Percentiles rank a stretch among this genome's conserved stretches.
Conservation (phyloP, 257 asterid genomes). For the Petunia axillaris region DNA sequence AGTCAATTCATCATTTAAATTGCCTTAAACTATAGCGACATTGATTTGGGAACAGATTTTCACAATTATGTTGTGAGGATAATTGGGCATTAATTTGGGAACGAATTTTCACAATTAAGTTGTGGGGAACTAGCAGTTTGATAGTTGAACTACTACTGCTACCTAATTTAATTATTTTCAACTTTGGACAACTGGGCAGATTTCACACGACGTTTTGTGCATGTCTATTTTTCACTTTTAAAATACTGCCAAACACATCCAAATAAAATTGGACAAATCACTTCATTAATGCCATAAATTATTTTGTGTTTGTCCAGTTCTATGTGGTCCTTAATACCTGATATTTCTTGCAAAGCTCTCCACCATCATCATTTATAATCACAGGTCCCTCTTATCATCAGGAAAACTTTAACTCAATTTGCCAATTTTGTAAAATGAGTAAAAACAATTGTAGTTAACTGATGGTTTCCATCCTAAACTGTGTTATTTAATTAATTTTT, state of each 20-base stretch:
- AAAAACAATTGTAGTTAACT: too few relatives aligned
- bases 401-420: background rate
- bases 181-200: background rate
- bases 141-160: background rate
- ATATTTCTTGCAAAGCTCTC: background rate
- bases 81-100: background rate
- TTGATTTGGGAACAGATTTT: background rate
- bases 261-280: background rate
- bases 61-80: background rate
- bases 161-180: background rate
- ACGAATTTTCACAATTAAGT: background rate
- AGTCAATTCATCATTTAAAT: background rate
- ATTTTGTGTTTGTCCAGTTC: background rate
- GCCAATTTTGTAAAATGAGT: background rate
- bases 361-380: background rate
- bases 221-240: background rate
- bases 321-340: background rate
- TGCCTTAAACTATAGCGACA: background rate
- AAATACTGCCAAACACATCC: background rate
- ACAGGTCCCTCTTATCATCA: background rate
- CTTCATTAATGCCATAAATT: background rate
- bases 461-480: too few relatives aligned
- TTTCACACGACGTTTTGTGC: background rate
- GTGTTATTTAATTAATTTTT: too few relatives aligned
- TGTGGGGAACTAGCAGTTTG: background rate